Evolutionary conservation across 176 grass and related monocot genomes (phyloP), one percentile per base, ranked within the genome.

Genomic region (Zizania latifolia): DNA sequence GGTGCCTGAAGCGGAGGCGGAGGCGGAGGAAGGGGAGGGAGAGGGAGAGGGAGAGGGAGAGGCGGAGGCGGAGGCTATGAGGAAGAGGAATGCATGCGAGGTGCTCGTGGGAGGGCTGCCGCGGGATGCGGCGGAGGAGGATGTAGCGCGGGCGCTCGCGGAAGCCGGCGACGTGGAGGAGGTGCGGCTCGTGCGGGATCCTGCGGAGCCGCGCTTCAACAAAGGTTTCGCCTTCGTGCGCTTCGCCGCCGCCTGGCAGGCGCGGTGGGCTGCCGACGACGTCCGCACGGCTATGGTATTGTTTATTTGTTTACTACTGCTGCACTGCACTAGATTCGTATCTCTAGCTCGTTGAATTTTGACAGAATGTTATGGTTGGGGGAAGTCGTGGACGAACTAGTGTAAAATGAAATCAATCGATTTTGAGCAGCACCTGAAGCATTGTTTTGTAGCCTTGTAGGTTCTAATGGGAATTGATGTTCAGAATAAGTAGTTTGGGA

Each of bases 201-300:
- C 77, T 4, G 46, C 37, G 36, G 80, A 79, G 41, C 65, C 33
- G 39, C 38, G 44, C 9, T 48, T 65, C 71, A 81, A 89, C 64
- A 80, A 64, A 38, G 86, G 86, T 0, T 72, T 89, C 32, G 86
- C 86, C 21, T 86, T 86, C 62, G 83, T 81, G 32, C 69, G 76
- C 24, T 86, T 86, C 40, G 70, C 83, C 2, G 77, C 77, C 9
- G 39, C 40, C 39, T 72, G 70, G 83, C 70, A 86, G 32, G 83
- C 83, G 13, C 65, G 82, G 1, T 74, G 76, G 83, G 77, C 70
- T 11, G 83, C 62, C 23, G 12, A 72, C 39, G 83, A 68, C 35
- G 82, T 89, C 65, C 65, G 77, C 38, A 75, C 39, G 15, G 72
- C 57, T 21, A 58, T 10, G 82, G 86, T 85, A 89, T 53, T 53